These are phyloP conservation scores for Obba rivulosa DNA, from an alignment of 768 basidiomycete species.

Conservation along the genomic window DNA sequence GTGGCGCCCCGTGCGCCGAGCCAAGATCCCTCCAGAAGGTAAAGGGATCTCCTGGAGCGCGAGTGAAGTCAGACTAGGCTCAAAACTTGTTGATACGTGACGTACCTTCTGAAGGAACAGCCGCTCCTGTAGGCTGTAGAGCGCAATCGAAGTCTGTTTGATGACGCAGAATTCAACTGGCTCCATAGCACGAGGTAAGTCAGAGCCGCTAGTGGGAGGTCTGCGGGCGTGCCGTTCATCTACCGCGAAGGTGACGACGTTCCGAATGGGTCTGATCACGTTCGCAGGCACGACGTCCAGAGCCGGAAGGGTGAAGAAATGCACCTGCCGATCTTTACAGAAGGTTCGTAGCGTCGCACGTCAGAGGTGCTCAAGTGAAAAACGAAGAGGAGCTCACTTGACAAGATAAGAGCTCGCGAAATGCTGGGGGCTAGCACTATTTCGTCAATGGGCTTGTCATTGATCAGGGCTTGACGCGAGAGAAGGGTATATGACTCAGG, in stretches of 20 bases:
- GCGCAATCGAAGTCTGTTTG: slow-evolving; percentile 56
- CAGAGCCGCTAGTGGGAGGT: slow-evolving; percentile 37
- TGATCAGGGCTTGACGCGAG: slow-evolving; percentile 57
- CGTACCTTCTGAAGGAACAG: slow-evolving; percentile 57
- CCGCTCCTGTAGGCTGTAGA: slow-evolving; percentile 63
- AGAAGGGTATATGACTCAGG: slow-evolving; percentile 21
- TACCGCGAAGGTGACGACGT: slow-evolving; percentile 75
- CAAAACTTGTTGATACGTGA: not conserved
- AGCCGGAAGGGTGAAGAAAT: slow-evolving; percentile 77
- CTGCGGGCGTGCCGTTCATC: slow-evolving; percentile 70
- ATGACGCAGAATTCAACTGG: slow-evolving; percentile 70
- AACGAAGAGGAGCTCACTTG: slow-evolving; percentile 44
- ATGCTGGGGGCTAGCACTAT: slow-evolving; percentile 77
- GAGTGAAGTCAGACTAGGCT: not conserved
- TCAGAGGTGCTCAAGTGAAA: not conserved
- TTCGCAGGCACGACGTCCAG: slow-evolving; percentile 63
- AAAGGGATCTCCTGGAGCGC: slow-evolving; percentile 63
- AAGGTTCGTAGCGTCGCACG: not conserved
- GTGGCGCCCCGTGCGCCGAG: slow-evolving; percentile 53
- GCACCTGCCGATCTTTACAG: slow-evolving; percentile 51
- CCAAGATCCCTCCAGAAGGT: slow-evolving; percentile 50
- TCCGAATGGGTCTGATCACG: slow-evolving; percentile 70
- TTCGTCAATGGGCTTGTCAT: slow-evolving; percentile 69
- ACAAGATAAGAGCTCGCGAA: slow-evolving; percentile 67
- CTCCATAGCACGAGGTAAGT: slow-evolving; percentile 33